A percentile compares a stretch with the other conserved stretches of the same genome.
Evolutionary conservation across 495 filamentous ascomycete species (phyloP).

Genomic region (Penicillium riverlandense): DNA sequence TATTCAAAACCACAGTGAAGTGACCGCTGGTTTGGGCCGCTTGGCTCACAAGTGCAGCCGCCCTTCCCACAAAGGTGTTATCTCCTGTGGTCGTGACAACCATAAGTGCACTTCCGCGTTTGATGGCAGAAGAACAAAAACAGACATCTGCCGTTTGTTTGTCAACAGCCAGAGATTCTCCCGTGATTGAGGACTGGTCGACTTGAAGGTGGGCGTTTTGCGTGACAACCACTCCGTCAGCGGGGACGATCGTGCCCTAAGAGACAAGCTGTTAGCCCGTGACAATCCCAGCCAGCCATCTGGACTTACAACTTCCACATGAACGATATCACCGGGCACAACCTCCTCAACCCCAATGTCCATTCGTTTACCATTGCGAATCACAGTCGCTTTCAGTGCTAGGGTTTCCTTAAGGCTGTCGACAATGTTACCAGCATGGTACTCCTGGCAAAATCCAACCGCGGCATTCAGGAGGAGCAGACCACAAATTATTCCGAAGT

Average conservation of each 20-base stretch:
- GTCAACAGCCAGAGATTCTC: constrained; percentile 86
- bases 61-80: constrained; percentile 81
- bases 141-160: constrained; percentile 72
- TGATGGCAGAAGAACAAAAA: constrained; percentile 81
- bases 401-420: constrained; percentile 88
- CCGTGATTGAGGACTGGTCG: constrained; percentile 87
- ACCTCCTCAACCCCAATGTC: constrained; percentile 74
- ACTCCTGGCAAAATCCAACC: constrained; percentile 86
- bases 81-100: constrained; percentile 78
- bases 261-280: constrained; percentile 1
- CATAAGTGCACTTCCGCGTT: constrained; percentile 80
- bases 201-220: constrained; percentile 77
- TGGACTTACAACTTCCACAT: constrained; percentile 64
- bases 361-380: constrained; percentile 64
- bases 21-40: constrained; percentile 68
- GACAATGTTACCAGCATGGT: constrained; percentile 83
- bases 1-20: constrained; percentile 83
- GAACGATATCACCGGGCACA: constrained; percentile 84
- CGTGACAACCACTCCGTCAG: constrained; percentile 78
- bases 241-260: constrained; percentile 78
- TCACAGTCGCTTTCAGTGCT: constrained; percentile 75
- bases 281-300: neutral
- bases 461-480: constrained; percentile 72
- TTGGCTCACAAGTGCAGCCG: constrained; percentile 74
- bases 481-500: constrained; percentile 70